phyloP scores from a whole-genome alignment of 371 early-diverging fungal species.

The Lichtheimia ramosa region DNA sequence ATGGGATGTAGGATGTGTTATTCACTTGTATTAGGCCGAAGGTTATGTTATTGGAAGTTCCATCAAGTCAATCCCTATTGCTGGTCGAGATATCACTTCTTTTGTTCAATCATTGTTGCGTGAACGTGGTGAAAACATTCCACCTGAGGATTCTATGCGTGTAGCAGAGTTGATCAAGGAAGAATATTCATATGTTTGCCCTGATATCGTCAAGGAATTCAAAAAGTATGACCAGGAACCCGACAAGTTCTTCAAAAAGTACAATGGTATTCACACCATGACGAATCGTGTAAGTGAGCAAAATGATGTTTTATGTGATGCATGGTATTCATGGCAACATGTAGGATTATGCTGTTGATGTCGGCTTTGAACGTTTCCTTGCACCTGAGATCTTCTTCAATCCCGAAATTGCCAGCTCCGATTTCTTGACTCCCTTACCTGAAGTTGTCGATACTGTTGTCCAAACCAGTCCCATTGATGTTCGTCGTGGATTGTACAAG shows the following conservation, averaged over 20 bases:
- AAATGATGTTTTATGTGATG: neutral
- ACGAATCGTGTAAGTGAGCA: conserved; percentile 74
- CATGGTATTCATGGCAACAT: neutral
- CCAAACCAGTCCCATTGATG: conserved; percentile 96
- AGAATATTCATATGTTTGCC: conserved; percentile 93
- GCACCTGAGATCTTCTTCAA: conserved; percentile 99
- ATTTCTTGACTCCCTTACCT: conserved; percentile 94
- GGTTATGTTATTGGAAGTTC: conserved; percentile 97
- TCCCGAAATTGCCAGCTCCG: conserved; percentile 96
- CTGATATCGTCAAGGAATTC: conserved; percentile 96
- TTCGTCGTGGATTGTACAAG: conserved; percentile 94
- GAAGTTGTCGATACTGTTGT: conserved; percentile 95
- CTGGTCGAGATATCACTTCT: conserved; percentile 95
- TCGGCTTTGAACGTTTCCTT: conserved; percentile 97
- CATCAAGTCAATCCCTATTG: conserved; percentile 97
- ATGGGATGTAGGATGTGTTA: neutral
- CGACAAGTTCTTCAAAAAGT: conserved; percentile 82
- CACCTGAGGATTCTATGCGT: conserved; percentile 94
- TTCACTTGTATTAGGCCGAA: conserved; percentile 74
- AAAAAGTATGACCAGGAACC: conserved; percentile 90
- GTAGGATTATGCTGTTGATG: conserved; percentile 88
- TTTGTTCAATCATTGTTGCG: conserved; percentile 96
- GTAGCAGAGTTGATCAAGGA: conserved; percentile 96
- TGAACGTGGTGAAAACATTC: conserved; percentile 93
- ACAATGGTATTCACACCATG: conserved; percentile 80